A percentile compares a stretch with the other conserved stretches of the same genome.
phyloP scores from a whole-genome alignment of 306 rosid genomes.

The Luffa acutangula region DNA sequence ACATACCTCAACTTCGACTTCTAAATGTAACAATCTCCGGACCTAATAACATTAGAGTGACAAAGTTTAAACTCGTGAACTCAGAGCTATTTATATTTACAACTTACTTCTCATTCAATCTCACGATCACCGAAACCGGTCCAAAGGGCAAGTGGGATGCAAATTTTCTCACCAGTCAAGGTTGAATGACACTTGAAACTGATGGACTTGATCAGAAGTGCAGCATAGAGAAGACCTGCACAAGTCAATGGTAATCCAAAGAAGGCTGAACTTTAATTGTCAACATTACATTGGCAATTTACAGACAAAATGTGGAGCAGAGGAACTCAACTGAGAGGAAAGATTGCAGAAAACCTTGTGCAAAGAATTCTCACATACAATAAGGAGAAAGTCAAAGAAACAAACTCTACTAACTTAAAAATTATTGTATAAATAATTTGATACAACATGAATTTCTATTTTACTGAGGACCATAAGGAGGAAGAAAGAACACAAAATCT shows the following conservation, averaged over 20 bases:
- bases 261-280: background rate
- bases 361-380: background rate
- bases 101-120: background rate
- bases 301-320: background rate
- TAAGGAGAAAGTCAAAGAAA: background rate
- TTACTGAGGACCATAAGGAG: background rate
- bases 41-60: background rate
- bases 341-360: background rate
- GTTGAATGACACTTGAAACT: background rate
- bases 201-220: background rate
- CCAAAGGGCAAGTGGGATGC: background rate
- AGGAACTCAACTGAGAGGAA: background rate
- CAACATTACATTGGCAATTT: background rate
- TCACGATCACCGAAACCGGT: background rate
- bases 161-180: background rate
- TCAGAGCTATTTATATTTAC: background rate
- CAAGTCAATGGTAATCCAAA: background rate
- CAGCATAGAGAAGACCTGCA: background rate
- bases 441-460: background rate
- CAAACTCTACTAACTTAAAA: no score
- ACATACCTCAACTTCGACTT: background rate
- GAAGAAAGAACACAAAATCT: background rate
- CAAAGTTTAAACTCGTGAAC: background rate
- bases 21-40: background rate
- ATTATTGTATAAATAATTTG: background rate